Evolutionary conservation across 331 rosid genomes (phyloP).

Genomic region (Malus hybrid): DNA sequence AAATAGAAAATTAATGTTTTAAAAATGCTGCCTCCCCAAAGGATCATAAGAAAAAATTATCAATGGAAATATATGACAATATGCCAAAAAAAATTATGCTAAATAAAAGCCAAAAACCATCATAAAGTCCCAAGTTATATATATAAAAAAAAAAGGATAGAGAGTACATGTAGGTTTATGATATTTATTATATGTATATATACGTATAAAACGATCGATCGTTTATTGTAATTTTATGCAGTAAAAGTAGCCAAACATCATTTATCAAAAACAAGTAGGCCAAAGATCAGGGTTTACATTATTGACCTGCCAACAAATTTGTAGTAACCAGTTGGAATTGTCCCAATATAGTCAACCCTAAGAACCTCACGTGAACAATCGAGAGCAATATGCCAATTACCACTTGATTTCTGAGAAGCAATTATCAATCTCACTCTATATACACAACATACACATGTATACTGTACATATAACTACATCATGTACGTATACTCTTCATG

Average conservation of each 20-base stretch:
- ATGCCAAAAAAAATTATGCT: background rate
- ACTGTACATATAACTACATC: background rate
- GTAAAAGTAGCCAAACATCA: background rate
- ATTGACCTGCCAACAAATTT: background rate
- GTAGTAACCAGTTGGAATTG: background rate
- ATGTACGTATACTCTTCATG: background rate
- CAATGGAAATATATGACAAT: background rate
- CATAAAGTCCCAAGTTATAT: no score
- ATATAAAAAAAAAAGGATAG: no score
- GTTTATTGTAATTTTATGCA: background rate
- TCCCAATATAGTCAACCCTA: constrained; percentile 1
- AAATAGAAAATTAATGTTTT: background rate
- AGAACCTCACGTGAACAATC: constrained; percentile 10
- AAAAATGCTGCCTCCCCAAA: background rate
- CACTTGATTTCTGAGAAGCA: background rate
- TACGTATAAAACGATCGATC: background rate
- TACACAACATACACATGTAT: background rate
- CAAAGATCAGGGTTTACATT: background rate
- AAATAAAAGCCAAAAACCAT: no score
- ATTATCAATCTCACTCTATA: background rate
- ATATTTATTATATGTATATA: no score
- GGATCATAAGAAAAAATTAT: background rate
- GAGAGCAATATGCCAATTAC: background rate
- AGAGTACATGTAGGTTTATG: no score
- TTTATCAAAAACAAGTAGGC: background rate